Base-by-base conservation (phyloP, 73 alveolate species). In the Effrenium voratum region DNA sequence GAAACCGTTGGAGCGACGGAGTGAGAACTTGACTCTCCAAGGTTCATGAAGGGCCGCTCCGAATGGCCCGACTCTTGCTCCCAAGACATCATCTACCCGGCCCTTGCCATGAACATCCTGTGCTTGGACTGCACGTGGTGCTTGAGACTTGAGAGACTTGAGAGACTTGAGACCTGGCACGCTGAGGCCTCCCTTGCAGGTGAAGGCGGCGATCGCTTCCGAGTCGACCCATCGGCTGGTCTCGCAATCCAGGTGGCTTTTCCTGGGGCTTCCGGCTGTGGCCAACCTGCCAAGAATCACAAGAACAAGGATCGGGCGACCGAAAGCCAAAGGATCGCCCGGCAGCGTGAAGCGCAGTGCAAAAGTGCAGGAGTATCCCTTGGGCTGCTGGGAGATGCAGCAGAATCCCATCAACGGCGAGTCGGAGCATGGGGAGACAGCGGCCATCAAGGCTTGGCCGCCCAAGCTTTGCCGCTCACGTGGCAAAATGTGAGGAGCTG, bases 331-430 rank as follows among this genome's bases (percentile, higher is more conserved):
- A 10, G 1, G 26, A 30, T 63, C 43, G 43, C 36, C 24, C 15
- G 76, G 41, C 76, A 63, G 76, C 36, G 76, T 5, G 41, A 8
- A 70, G 45, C 81, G 24, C 81, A 6, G 40, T 4, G 1, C 8
- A 2, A 59, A 24, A 45, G 28, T 16, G n/a, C 30, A 87, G 95
- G 95, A 45, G 40, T 87, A 87, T 44, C 95, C 95, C 36, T 16
- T 87, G 95, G 95, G 95, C n/a, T 87, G 95, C 49, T 87, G 95
- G 95, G 95, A 87, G 95, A 87, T 87, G 95, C 95, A 87, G 84
- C 95, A 87, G 68, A 87, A 87, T 40, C 95, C 95, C 47, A 12
- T 87, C 41, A 76, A 52, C 36, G 95, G 95, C 22, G 95, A 87
- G 49, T 87, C 95, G 28, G 95, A 87, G 45, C 46, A 76, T 13